Evolutionary conservation across 2,329 filamentous ascomycete species (phyloP).

Genomic region (Macroventuria anomochaeta): DNA sequence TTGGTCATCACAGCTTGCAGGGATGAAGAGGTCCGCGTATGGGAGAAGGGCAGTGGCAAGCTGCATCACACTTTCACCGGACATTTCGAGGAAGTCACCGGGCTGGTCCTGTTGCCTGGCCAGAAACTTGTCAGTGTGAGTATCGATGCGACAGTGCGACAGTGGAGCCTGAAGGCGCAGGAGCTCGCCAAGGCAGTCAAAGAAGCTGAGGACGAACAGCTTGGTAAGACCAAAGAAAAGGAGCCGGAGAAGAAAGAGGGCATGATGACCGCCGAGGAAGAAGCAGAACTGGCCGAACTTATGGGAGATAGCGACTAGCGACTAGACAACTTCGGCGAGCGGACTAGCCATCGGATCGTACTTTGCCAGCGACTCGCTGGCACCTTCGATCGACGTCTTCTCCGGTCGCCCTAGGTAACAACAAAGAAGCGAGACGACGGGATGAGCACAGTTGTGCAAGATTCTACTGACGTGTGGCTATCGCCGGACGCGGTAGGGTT

Average conservation of each 20-base stretch:
- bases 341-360: conserved; percentile 27
- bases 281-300: conserved; percentile 87
- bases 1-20: conserved; percentile 88
- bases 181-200: conserved; percentile 64
- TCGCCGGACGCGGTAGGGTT: conserved; percentile 29
- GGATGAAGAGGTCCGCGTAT: conserved; percentile 90
- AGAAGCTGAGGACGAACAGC: conserved; percentile 57
- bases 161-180: conserved; percentile 74
- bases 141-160: conserved; percentile 87
- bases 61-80: conserved; percentile 77
- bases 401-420: conserved; percentile 35
- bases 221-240: conserved; percentile 54
- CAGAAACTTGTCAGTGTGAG: conserved; percentile 76
- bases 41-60: conserved; percentile 76
- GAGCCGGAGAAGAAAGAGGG: conserved; percentile 56
- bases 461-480: conserved; percentile 22
- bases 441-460: conserved; percentile 29
- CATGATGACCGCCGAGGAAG: conserved; percentile 84
- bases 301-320: conserved; percentile 78
- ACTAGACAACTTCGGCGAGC: conserved; percentile 47
- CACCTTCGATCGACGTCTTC: conserved; percentile 28
- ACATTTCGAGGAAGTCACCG: conserved; percentile 93
- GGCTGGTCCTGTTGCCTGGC: conserved; percentile 67
- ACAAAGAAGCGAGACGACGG: conserved; percentile 30
- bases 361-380: conserved; percentile 26